Conservation (phyloP, 2,329 filamentous ascomycete species). For the Pestalotiopsis sp. region DNA sequence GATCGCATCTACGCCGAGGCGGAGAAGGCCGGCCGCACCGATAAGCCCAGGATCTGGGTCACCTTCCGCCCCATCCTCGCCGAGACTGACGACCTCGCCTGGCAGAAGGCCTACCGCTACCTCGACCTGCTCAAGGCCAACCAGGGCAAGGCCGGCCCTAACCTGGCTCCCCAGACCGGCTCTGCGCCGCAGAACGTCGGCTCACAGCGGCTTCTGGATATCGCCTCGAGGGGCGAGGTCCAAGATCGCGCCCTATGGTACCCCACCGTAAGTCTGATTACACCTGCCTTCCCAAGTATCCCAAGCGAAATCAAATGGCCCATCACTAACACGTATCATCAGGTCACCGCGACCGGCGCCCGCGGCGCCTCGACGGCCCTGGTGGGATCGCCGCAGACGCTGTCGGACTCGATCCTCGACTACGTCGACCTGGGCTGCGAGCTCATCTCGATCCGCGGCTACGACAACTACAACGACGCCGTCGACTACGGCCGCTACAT, state of each 20-base stretch:
- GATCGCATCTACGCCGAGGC: slow-evolving; percentile 62
- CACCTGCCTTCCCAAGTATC: neutral
- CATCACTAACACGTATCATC: neutral
- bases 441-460: slow-evolving; percentile 62
- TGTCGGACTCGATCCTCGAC: slow-evolving; percentile 57
- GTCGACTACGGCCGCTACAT: slow-evolving; percentile 62
- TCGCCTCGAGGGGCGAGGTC: slow-evolving; percentile 57
- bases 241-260: slow-evolving; percentile 67
- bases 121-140: slow-evolving; percentile 53
- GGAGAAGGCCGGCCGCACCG: slow-evolving; percentile 56
- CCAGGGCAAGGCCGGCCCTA: slow-evolving; percentile 33
- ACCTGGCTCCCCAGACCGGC: slow-evolving; percentile 31
- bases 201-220: slow-evolving; percentile 60
- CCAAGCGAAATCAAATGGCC: neutral
- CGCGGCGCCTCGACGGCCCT: slow-evolving; percentile 61
- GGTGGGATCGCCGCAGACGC: slow-evolving; percentile 56
- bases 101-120: slow-evolving; percentile 61
- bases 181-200: slow-evolving; percentile 59
- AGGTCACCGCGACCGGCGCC: slow-evolving; percentile 58
- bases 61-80: slow-evolving; percentile 65
- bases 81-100: slow-evolving; percentile 64
- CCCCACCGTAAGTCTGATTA: slow-evolving; percentile 48
- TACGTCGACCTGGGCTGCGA: slow-evolving; percentile 60
- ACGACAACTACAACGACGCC: slow-evolving; percentile 63
- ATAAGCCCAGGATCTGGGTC: slow-evolving; percentile 64